Conservation (phyloP, 2,329 filamentous ascomycete genomes). For the Diaporthe sp. region DNA sequence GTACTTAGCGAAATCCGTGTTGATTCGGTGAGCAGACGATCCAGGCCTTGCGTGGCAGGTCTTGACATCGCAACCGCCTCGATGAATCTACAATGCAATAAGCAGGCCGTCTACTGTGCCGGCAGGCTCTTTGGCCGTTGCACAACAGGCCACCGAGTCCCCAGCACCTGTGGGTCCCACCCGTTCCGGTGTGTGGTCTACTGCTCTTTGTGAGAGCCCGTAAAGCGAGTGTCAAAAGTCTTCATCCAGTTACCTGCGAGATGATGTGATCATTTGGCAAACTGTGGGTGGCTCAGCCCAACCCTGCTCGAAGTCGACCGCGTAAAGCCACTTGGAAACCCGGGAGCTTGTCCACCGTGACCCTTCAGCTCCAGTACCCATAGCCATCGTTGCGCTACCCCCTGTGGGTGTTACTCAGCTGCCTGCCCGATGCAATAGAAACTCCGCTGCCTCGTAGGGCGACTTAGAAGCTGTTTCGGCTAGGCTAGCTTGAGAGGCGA, state of each 20-base stretch:
- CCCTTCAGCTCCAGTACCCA: not conserved
- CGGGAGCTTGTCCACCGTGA: slow-evolving; percentile 4
- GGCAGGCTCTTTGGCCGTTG: slow-evolving; percentile 4
- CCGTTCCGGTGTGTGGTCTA: not conserved
- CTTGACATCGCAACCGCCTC: not conserved
- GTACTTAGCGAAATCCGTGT: not conserved
- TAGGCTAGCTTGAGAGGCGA: not conserved
- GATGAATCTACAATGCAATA: not conserved
- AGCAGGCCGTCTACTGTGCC: not conserved
- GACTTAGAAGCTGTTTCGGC: not conserved
- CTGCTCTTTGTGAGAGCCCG: not conserved
- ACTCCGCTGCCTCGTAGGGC: not conserved
- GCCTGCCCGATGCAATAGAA: slow-evolving; percentile 1
- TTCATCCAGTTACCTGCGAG: not conserved
- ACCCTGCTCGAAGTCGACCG: not conserved
- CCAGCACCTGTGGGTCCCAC: not conserved
- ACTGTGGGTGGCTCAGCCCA: not conserved
- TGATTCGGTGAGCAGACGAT: not conserved
- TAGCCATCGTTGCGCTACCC: not conserved
- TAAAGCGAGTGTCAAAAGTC: not conserved
- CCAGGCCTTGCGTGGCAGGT: not conserved
- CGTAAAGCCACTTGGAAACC: not conserved
- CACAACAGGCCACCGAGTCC: slow-evolving; percentile 23
- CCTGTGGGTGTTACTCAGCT: not conserved
- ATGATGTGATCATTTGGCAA: slow-evolving; percentile 12